Percentiles rank a stretch among this genome's conserved stretches.
phyloP scores from a whole-genome alignment of 371 early-diverging fungal species.

The Chytridiales sp. region DNA sequence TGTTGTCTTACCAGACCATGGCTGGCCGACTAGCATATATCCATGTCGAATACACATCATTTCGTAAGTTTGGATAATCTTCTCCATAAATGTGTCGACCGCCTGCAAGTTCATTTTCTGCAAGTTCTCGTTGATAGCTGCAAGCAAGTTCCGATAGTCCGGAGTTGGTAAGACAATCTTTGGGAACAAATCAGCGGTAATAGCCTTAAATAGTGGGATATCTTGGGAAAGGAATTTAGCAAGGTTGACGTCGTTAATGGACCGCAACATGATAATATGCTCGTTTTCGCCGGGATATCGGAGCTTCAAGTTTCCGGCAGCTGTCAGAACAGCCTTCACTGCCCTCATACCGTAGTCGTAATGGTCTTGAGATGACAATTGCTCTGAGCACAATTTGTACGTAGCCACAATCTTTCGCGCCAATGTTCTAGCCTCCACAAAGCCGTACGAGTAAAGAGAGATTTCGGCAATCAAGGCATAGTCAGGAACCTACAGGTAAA shows the following conservation, averaged over 20 bases:
- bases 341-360: slow-evolving; percentile 66
- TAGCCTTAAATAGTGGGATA: slow-evolving; percentile 56
- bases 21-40: slow-evolving; percentile 58
- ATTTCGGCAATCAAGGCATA: slow-evolving; percentile 60
- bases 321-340: slow-evolving; percentile 56
- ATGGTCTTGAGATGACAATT: slow-evolving; percentile 58
- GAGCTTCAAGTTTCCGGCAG: slow-evolving; percentile 58
- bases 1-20: slow-evolving; percentile 57
- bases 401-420: slow-evolving; percentile 58
- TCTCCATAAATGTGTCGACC: slow-evolving; percentile 49
- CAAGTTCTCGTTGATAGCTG: slow-evolving; percentile 42
- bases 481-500: slow-evolving; percentile 47
- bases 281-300: slow-evolving; percentile 56
- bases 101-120: slow-evolving; percentile 53
- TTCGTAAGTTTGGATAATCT: slow-evolving; percentile 57
- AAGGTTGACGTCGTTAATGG: slow-evolving; percentile 56
- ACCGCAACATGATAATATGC: slow-evolving; percentile 57
- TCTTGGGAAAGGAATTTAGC: slow-evolving; percentile 58
- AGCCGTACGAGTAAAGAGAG: slow-evolving; percentile 57
- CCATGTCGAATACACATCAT: slow-evolving; percentile 63
- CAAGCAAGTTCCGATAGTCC: slow-evolving; percentile 49
- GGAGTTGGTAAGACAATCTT: slow-evolving; percentile 54
- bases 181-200: slow-evolving; percentile 56
- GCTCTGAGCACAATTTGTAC: slow-evolving; percentile 58
- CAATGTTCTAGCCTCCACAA: slow-evolving; percentile 52